Conservation (phyloP, 2,329 filamentous ascomycete species). For the Rugonectria rugulosa region DNA sequence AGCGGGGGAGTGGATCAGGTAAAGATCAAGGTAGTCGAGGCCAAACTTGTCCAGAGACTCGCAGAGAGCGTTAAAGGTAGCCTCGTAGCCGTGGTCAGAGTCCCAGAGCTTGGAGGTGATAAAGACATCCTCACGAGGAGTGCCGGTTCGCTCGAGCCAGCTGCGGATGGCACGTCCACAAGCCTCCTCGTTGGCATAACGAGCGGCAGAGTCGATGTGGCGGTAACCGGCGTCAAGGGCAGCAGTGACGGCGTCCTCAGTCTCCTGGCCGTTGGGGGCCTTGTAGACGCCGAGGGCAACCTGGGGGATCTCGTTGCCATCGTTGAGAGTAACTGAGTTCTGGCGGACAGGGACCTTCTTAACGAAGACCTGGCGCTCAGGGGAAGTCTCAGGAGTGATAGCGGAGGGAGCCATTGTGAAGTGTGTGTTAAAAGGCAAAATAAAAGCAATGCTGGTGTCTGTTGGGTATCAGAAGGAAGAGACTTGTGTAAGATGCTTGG, state of each 20-base stretch:
- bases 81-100: conserved; percentile 50
- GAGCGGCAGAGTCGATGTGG: conserved; percentile 63
- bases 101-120: conserved; percentile 74
- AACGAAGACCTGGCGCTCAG: conserved; percentile 41
- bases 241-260: conserved; percentile 65
- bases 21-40: conserved; percentile 77
- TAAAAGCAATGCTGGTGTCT: not conserved
- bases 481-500: not conserved
- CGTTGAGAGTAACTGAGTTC: conserved; percentile 68
- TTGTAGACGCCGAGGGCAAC: conserved; percentile 58
- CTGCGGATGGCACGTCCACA: conserved; percentile 77
- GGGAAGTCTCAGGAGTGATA: conserved; percentile 45
- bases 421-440: conserved; percentile 1
- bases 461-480: conserved; percentile 14
- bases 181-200: conserved; percentile 72
- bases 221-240: conserved; percentile 65
- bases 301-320: conserved; percentile 72
- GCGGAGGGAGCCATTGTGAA: conserved; percentile 47
- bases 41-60: conserved; percentile 71
- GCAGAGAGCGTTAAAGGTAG: conserved; percentile 66
- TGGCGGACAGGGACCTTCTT: conserved; percentile 38
- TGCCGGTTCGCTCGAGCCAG: conserved; percentile 65
- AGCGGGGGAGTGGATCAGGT: conserved; percentile 70
- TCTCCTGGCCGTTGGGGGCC: conserved; percentile 60
- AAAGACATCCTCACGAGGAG: conserved; percentile 73